Base-by-base conservation (phyloP, 208 protist species). In the Trypanosoma brucei region DNA sequence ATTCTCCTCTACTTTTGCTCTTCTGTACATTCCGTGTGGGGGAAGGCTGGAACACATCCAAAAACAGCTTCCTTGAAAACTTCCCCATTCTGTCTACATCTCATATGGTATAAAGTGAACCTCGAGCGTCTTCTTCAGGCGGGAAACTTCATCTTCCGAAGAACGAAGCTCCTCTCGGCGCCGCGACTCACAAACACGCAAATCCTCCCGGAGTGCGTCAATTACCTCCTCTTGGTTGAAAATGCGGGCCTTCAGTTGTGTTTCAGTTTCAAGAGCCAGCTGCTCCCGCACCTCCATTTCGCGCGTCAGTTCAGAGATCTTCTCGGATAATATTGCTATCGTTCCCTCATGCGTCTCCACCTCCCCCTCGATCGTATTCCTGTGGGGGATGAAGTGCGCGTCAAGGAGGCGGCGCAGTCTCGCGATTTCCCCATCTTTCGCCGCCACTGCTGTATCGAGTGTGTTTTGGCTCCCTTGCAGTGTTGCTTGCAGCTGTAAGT, bases 331-430 rank as follows among this genome's bases (percentile, higher is more conserved):
- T 37, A 78, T 62, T 11, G 75, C 75, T 9, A 88, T 53, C 30
- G 63, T 75, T 14, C 72, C 73, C 22, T 67, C 62, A 6, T 68
- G 42, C 14, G 62, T 61, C n/a, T 62, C 74, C 6, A 65, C 40
- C 60, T 54, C 49, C 59, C 68, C 56, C 55, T 87, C 76, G 0
- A 82, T 79, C 5, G 77, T 74, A 54, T 82, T 66, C 39, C 88
- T 73, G 55, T 92, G 77, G 2, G 85, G 85, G 59, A 92, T 87
- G 71, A 92, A 91, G 50, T 91, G 75, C 3, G 84, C 82, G 55
- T 92, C 88, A 9, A 94, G 71, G 4, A 91, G 71, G 42, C 62
- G 65, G 33, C 74, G 75, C 9, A 94, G 72, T 13, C 83, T 64
- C 39, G 72, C 37, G 34, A 91, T 81, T 63, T 93, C 86, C 45